A percentile compares a stretch with the other conserved stretches of the same genome.
Evolutionary conservation across 371 early-diverging fungal species (phyloP).

Genomic region (Dipsacomyces acuminosporus): DNA sequence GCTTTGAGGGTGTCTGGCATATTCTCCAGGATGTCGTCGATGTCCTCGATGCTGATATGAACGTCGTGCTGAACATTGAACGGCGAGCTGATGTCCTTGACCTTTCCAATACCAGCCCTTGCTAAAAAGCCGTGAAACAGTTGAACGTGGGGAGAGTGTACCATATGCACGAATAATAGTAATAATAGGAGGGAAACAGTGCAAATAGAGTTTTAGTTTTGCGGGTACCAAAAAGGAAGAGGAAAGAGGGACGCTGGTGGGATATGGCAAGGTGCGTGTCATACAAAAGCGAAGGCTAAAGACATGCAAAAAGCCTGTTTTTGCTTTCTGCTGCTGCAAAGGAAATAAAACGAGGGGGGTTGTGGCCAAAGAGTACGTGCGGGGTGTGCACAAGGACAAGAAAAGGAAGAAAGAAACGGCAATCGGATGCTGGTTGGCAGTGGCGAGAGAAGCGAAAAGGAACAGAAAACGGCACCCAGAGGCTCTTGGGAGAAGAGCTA

Average conservation of each 20-base stretch:
- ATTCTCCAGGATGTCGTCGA: slow-evolving; percentile 25
- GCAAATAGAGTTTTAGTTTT: neutral
- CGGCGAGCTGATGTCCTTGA: slow-evolving; percentile 39
- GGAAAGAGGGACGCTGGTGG: neutral
- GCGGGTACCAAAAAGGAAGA: neutral
- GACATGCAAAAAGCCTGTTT: too few relatives aligned
- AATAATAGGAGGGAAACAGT: neutral
- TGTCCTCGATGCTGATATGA: slow-evolving; percentile 44
- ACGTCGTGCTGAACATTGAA: slow-evolving; percentile 46
- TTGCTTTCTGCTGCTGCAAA: too few relatives aligned
- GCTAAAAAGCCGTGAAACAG: slow-evolving; percentile 40
- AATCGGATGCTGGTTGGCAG: too few relatives aligned
- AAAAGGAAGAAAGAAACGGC: too few relatives aligned
- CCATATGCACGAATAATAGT: slow-evolving; percentile 8
- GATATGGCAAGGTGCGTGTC: neutral
- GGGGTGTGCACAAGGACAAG: too few relatives aligned
- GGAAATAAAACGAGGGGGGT: too few relatives aligned
- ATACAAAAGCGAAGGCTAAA: too few relatives aligned
- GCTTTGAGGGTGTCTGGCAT: neutral
- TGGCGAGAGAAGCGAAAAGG: too few relatives aligned
- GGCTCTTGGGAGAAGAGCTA: too few relatives aligned
- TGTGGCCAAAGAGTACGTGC: too few relatives aligned
- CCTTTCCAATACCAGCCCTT: slow-evolving; percentile 37
- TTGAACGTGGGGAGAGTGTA: slow-evolving; percentile 23
- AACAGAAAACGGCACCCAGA: too few relatives aligned